Conservation (phyloP, 2,329 filamentous ascomycete genomes). For the Talaromyces atroroseus region DNA sequence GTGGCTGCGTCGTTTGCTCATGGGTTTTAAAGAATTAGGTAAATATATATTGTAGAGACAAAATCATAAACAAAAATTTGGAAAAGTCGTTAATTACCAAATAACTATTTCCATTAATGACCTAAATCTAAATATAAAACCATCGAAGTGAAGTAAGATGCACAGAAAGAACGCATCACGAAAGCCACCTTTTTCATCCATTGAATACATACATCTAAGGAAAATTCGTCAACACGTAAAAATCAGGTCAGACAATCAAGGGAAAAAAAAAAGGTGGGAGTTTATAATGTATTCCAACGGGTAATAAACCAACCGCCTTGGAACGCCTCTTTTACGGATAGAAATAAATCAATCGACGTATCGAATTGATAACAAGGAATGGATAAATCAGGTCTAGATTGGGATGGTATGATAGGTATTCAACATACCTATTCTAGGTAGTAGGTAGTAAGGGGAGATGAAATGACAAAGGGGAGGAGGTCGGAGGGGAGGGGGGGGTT, state of each 20-base stretch:
- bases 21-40: neutral
- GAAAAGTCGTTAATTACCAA: neutral
- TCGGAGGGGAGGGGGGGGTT: neutral
- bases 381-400: neutral
- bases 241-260: neutral
- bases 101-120: neutral
- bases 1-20: neutral
- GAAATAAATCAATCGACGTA: neutral
- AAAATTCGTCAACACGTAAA: neutral
- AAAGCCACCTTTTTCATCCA: constrained; percentile 3
- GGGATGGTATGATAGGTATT: neutral
- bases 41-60: neutral
- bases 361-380: neutral
- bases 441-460: too few species aligned
- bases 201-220: neutral
- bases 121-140: neutral
- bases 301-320: neutral
- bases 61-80: neutral
- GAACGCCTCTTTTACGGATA: neutral
- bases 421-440: neutral
- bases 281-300: neutral
- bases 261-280: neutral
- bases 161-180: neutral
- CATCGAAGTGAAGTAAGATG: neutral
- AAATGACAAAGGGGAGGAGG: too few species aligned